phyloP scores from a whole-genome alignment of 257 asterid genomes.

The Anisodus acutangulus region DNA sequence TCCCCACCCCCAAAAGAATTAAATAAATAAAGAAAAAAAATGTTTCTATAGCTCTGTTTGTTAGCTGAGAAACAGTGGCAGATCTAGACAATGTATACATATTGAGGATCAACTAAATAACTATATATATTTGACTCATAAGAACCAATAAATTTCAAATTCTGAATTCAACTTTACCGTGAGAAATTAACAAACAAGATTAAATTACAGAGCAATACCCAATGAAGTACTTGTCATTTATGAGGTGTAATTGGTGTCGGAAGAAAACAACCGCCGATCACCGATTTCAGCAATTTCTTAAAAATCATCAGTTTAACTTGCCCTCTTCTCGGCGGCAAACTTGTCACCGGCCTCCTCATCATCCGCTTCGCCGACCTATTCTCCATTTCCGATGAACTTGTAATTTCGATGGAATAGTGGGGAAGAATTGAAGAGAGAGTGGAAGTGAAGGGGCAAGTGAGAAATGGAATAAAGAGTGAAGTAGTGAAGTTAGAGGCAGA shows the following conservation, averaged over 20 bases:
- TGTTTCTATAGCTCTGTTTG: background rate
- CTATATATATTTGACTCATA: background rate
- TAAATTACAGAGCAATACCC: background rate
- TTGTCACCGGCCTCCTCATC: background rate
- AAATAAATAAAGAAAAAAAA: background rate
- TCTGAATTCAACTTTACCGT: background rate
- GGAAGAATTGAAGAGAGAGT: background rate
- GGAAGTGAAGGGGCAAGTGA: background rate
- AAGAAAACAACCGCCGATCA: background rate
- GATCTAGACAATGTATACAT: background rate
- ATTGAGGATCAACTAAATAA: background rate
- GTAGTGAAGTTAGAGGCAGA: background rate
- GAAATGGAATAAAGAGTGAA: background rate
- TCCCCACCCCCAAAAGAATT: background rate
- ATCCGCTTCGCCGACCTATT: background rate
- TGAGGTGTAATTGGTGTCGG: background rate
- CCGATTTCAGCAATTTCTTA: constrained; percentile 35
- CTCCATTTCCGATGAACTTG: constrained; percentile 27
- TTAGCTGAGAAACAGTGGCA: background rate
- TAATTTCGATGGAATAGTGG: background rate
- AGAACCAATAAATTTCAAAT: background rate
- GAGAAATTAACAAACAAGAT: background rate
- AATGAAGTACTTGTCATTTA: background rate
- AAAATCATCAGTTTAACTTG: constrained; percentile 28
- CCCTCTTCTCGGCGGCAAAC: constrained; percentile 36